These are phyloP conservation scores for Sodiomyces alkalinus DNA, from an alignment of 2,329 filamentous ascomycete genomes.

Conservation along the genomic window DNA sequence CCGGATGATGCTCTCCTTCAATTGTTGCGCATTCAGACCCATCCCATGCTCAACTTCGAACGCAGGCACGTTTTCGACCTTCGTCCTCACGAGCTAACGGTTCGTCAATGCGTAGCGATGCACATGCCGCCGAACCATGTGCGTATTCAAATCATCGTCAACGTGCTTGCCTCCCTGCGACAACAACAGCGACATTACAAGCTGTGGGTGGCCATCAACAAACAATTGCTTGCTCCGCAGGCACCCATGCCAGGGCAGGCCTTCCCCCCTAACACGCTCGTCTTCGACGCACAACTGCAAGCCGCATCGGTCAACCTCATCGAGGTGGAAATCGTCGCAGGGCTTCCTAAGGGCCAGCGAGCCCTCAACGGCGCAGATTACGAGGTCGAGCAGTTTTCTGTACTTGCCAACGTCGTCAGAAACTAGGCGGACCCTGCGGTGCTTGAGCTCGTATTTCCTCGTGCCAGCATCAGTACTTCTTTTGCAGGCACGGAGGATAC, in stretches of 20 bases:
- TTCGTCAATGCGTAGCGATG: constrained; percentile 58
- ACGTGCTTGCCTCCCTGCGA: constrained; percentile 46
- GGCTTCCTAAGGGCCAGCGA: constrained; percentile 44
- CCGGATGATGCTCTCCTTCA: constrained; percentile 53
- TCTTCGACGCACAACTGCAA: constrained; percentile 60
- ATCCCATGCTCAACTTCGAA: constrained; percentile 48
- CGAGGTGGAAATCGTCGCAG: constrained; percentile 63
- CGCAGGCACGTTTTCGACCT: constrained; percentile 39
- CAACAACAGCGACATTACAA: constrained; percentile 53
- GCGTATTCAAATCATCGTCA: constrained; percentile 55
- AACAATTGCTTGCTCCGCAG: constrained; percentile 37
- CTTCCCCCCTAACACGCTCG: constrained; percentile 40
- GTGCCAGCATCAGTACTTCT: too few relatives aligned
- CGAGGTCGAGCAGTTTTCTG: constrained; percentile 64
- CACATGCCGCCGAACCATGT: constrained; percentile 52
- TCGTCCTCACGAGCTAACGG: constrained; percentile 46
- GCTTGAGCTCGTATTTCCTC: too few relatives aligned
- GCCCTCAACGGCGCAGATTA: constrained; percentile 43
- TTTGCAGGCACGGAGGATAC: too few relatives aligned
- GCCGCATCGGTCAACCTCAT: constrained; percentile 58
- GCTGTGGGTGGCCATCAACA: constrained; percentile 59
- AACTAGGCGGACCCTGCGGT: constrained; percentile 15
- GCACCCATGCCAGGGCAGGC: constrained; percentile 38
- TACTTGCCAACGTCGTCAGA: constrained; percentile 57
- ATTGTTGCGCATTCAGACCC: constrained; percentile 49